Evolutionary conservation across 495 filamentous ascomycete species (phyloP).

Genomic region (Aspergillus nanangensis): DNA sequence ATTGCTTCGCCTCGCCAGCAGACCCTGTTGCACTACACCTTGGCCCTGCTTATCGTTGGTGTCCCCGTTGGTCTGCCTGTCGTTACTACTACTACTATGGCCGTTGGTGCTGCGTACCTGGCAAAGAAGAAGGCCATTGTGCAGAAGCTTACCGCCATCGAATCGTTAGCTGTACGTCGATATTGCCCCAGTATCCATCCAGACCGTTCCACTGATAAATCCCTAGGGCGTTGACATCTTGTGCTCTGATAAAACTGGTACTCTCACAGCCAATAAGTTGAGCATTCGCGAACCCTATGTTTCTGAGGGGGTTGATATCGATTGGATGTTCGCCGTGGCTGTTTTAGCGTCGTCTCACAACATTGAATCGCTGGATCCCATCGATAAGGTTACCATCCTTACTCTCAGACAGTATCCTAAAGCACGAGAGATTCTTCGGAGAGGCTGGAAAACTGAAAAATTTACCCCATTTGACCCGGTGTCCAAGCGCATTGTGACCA

Average conservation of each 20-base stretch:
- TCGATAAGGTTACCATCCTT: conserved; percentile 69
- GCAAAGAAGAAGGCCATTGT: conserved; percentile 96
- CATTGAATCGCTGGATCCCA: conserved; percentile 66
- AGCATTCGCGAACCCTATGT: conserved; percentile 69
- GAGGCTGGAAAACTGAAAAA: conserved; percentile 65
- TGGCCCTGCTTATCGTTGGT: conserved; percentile 85
- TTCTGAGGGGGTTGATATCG: conserved; percentile 64
- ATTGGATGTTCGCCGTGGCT: conserved; percentile 75
- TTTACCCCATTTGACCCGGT: conserved; percentile 73
- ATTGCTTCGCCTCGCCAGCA: conserved; percentile 56
- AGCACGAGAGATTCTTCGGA: conserved; percentile 57
- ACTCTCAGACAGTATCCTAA: conserved; percentile 64
- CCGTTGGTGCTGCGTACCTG: conserved; percentile 89
- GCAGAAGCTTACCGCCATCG: conserved; percentile 92
- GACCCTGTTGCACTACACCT: conserved; percentile 59
- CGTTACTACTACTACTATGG: conserved; percentile 95
- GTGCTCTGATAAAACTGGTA: conserved; percentile 90
- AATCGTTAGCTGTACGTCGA: conserved; percentile 69
- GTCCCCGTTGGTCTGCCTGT: conserved; percentile 95
- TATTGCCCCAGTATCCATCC: not conserved
- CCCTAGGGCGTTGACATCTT: conserved; percentile 91
- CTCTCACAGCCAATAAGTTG: conserved; percentile 66
- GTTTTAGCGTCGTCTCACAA: conserved; percentile 70
- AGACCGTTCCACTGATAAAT: too few species aligned
- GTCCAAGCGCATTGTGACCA: conserved; percentile 66